These are phyloP conservation scores for Colletotrichum horii DNA, from an alignment of 2,329 filamentous ascomycete genomes.

Conservation along the genomic window DNA sequence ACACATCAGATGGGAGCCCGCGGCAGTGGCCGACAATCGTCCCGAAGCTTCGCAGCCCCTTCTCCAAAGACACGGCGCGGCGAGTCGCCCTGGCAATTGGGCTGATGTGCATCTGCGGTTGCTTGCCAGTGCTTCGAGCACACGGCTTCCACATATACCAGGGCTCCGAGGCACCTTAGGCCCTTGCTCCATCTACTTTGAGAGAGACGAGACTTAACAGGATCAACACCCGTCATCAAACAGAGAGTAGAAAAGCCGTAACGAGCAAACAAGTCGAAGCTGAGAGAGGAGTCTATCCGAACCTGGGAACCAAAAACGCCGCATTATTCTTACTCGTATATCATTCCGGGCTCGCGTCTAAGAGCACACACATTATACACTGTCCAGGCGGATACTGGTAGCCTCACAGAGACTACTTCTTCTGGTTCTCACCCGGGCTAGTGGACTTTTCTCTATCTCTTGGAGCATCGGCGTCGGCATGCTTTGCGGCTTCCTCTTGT, in stretches of 20 bases:
- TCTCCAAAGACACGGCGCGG: conserved; percentile 28
- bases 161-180: conserved; percentile 8
- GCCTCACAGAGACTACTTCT: conserved; percentile 12
- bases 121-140: conserved; percentile 20
- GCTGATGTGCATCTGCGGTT: conserved; percentile 30
- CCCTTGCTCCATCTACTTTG: not conserved
- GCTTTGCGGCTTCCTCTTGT: conserved; percentile 28
- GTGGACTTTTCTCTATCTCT: conserved; percentile 23
- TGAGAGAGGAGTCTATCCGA: conserved; percentile 19
- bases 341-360: conserved; percentile 6
- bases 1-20: not conserved
- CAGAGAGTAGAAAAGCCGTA: not conserved
- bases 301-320: not conserved
- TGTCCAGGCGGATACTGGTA: not conserved
- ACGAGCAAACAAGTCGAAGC: not conserved
- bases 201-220: not conserved
- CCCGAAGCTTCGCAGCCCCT: conserved; percentile 15
- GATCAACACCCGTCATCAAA: not conserved
- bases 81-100: conserved; percentile 34
- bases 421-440: conserved; percentile 11
- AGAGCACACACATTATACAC: conserved; percentile 11
- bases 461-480: conserved; percentile 13
- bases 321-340: not conserved
- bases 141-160: conserved; percentile 17
- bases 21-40: conserved; percentile 10